Percentiles rank a stretch among this genome's conserved stretches.
Conservation (phyloP, 2,329 filamentous ascomycete species). For the Alternaria consortialis region DNA sequence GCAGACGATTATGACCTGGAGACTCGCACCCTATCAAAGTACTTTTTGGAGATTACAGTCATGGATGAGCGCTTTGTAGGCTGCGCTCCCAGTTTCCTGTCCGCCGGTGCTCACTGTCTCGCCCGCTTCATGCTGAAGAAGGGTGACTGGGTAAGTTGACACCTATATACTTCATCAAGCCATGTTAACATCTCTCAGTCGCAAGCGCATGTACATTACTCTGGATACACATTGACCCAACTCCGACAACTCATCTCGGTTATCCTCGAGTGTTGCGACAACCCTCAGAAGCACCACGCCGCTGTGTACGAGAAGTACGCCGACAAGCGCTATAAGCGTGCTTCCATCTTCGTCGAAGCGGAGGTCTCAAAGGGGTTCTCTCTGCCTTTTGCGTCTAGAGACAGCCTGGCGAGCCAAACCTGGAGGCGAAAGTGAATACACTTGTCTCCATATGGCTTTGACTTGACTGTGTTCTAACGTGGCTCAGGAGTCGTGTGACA, state of each 20-base stretch:
- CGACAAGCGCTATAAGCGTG: constrained; percentile 85
- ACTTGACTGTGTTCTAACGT: constrained; percentile 38
- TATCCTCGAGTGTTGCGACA: constrained; percentile 87
- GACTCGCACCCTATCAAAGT: constrained; percentile 94
- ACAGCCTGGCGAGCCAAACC: constrained; percentile 47
- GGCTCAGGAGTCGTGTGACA: constrained; percentile 33
- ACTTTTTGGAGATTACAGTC: constrained; percentile 94
- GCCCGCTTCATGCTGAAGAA: constrained; percentile 88
- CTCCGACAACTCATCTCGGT: constrained; percentile 78
- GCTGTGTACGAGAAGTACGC: constrained; percentile 93
- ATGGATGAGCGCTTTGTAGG: constrained; percentile 99
- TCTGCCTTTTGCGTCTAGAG: constrained; percentile 54
- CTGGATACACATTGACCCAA: constrained; percentile 89
- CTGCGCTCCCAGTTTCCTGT: constrained; percentile 86
- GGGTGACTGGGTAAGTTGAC: constrained; percentile 82
- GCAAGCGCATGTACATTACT: constrained; percentile 87
- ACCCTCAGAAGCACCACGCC: constrained; percentile 80
- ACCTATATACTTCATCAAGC: background rate
- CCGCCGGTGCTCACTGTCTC: constrained; percentile 91
- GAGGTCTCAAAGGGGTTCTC: constrained; percentile 72
- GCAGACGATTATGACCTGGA: constrained; percentile 97
- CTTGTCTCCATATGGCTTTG: constrained; percentile 29
- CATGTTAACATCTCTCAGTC: constrained; percentile 65
- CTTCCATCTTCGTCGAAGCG: constrained; percentile 79
- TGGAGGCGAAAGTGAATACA: constrained; percentile 52